These are phyloP conservation scores for Daldinia sp. DNA, from an alignment of 2,329 filamentous ascomycete species.

Conservation along the genomic window DNA sequence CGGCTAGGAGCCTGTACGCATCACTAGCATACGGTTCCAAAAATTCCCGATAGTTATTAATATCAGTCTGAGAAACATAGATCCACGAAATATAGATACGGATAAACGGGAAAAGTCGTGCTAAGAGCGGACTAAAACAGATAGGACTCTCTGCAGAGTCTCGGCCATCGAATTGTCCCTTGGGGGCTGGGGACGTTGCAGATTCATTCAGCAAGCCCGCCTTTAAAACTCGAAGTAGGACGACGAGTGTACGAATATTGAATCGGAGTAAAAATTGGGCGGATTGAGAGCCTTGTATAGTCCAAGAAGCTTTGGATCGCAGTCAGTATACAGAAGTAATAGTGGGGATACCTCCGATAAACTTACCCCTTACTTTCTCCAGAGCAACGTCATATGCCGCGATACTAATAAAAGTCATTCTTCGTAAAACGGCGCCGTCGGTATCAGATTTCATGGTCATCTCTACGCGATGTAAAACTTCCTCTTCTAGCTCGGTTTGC, in stretches of 20 bases:
- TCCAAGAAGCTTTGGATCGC: constrained; percentile 54
- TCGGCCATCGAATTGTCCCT: constrained; percentile 33
- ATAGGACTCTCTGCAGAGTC: constrained; percentile 38
- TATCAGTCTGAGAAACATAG: constrained; percentile 55
- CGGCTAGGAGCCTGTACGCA: constrained; percentile 57
- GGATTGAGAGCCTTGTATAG: constrained; percentile 54
- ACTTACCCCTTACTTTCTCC: constrained; percentile 65
- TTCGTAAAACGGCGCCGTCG: constrained; percentile 72
- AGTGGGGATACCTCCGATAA: not conserved
- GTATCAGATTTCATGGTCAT: constrained; percentile 75
- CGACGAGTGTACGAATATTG: constrained; percentile 79
- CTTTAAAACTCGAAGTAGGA: constrained; percentile 73
- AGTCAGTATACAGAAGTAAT: constrained; percentile 26
- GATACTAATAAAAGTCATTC: constrained; percentile 86
- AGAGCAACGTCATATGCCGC: constrained; percentile 79
- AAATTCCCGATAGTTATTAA: constrained; percentile 56
- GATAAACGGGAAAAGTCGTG: constrained; percentile 59
- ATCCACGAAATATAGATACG: constrained; percentile 65
- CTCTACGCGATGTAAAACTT: constrained; percentile 81
- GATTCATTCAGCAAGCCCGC: constrained; percentile 68
- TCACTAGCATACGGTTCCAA: constrained; percentile 56
- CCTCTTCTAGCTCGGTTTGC: constrained; percentile 83
- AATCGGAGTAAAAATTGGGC: constrained; percentile 76
- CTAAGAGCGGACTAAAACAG: constrained; percentile 50
- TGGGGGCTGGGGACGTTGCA: constrained; percentile 38